Percentiles rank a stretch among this genome's conserved stretches.
Conservation (phyloP, 1,139 yeast genomes). For the Saccharomycopsis hybrid region DNA sequence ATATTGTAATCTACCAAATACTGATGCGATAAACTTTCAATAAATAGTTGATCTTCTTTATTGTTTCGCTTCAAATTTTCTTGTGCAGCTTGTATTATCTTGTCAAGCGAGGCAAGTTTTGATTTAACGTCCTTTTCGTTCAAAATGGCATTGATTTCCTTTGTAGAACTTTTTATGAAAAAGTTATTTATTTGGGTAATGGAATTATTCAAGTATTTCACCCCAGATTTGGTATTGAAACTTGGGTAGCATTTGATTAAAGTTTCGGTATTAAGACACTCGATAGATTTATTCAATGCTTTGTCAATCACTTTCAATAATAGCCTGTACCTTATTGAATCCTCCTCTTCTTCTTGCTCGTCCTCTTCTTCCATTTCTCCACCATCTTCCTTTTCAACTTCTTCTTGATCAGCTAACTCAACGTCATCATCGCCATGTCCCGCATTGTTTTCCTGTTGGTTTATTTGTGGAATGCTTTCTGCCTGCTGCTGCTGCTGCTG, state of each 20-base stretch:
- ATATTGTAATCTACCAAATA: conserved; percentile 18
- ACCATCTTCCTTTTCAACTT: not conserved
- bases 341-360: not conserved
- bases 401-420: conserved; percentile 1
- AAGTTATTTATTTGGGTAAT: conserved; percentile 18
- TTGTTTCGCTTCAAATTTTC: conserved; percentile 2
- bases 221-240: conserved; percentile 12
- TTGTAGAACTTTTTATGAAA: conserved; percentile 12
- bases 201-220: conserved; percentile 16
- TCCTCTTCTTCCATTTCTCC: not conserved
- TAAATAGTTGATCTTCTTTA: conserved; percentile 1
- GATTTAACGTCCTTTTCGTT: conserved; percentile 14
- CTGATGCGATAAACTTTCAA: conserved; percentile 6
- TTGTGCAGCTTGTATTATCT: conserved; percentile 14
- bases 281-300: conserved; percentile 17
- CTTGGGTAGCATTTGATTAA: conserved; percentile 16
- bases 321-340: conserved; percentile 17
- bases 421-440: too few species aligned
- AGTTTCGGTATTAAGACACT: conserved; percentile 14
- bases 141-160: conserved; percentile 16
- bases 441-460: too few species aligned
- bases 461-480: too few species aligned
- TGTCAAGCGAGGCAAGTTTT: conserved; percentile 15
- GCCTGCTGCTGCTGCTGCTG: too few species aligned
- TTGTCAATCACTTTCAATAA: conserved; percentile 18